A percentile compares a stretch with the other conserved stretches of the same genome.
Conservation (phyloP, 1,139 yeast species). For the Sugiyamaella neomexicana region DNA sequence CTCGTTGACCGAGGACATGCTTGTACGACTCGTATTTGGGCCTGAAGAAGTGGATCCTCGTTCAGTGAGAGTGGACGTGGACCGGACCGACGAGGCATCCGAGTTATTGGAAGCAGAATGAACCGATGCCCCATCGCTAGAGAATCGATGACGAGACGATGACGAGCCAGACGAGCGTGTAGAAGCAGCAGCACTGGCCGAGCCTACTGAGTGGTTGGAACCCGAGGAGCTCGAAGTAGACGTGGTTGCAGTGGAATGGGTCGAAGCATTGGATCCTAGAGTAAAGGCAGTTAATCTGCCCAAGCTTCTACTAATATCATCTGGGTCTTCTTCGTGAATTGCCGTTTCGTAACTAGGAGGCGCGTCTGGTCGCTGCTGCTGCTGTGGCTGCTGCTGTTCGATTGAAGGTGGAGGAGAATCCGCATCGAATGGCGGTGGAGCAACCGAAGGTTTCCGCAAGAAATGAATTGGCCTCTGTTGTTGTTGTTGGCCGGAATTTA, state of each 20-base stretch:
- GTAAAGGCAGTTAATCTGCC: background rate
- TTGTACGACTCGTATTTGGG: background rate
- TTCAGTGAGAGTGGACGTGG: conserved; percentile 3
- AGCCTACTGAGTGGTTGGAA: too few species aligned
- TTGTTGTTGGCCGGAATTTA: conserved; percentile 14
- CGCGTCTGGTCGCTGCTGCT: conserved; percentile 13
- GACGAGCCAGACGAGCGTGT: background rate
- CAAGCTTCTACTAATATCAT: background rate
- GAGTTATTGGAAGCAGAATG: conserved; percentile 2
- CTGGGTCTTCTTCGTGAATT: conserved; percentile 15
- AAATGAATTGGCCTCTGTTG: conserved; percentile 43
- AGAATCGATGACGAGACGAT: background rate
- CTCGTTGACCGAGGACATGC: conserved; percentile 10
- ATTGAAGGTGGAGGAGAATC: conserved; percentile 26
- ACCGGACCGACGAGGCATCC: conserved; percentile 8
- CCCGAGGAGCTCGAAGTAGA: background rate
- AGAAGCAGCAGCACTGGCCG: background rate
- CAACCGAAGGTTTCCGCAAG: conserved; percentile 45
- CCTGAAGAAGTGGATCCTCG: conserved; percentile 8
- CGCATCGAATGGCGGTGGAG: conserved; percentile 47
- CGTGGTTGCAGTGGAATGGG: conserved; percentile 3
- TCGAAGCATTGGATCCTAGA: background rate
- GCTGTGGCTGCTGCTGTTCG: background rate
- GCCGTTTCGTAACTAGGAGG: conserved; percentile 28
- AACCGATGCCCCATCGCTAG: conserved; percentile 9